Evolutionary conservation across 1,284 basidiomycete species (phyloP).

Genomic region (Fistulinella cinereoalba): DNA sequence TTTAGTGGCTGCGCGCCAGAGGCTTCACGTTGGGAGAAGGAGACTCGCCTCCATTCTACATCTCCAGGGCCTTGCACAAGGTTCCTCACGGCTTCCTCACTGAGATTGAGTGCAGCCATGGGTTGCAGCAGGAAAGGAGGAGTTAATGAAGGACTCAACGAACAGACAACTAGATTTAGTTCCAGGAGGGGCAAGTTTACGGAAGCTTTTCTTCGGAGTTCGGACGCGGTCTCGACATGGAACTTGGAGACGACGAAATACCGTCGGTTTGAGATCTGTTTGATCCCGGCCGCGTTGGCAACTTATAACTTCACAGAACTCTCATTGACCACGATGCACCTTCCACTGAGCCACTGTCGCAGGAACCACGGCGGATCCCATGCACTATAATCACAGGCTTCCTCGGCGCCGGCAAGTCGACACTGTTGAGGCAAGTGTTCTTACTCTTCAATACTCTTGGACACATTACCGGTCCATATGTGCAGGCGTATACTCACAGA

Average conservation of each 20-base stretch:
- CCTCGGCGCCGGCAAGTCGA: slow-evolving; percentile 89
- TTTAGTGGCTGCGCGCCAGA: no score
- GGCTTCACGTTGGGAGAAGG: no score
- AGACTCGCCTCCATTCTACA: slow-evolving; percentile 69
- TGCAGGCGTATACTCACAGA: slow-evolving; percentile 85
- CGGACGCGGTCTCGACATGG: slow-evolving; percentile 27
- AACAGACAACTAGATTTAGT: background rate
- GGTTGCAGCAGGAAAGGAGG: slow-evolving; percentile 1
- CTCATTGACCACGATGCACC: slow-evolving; percentile 43
- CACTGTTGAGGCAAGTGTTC: slow-evolving; percentile 64
- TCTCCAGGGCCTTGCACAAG: slow-evolving; percentile 74
- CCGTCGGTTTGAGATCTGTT: slow-evolving; percentile 40
- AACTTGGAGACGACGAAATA: slow-evolving; percentile 45
- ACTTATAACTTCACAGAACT: slow-evolving; percentile 22
- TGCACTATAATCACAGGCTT: slow-evolving; percentile 91
- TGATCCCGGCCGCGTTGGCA: background rate
- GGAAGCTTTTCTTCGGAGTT: slow-evolving; percentile 28
- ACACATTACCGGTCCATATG: background rate
- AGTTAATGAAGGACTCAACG: background rate
- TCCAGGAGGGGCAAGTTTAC: slow-evolving; percentile 10
- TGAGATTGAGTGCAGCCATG: slow-evolving; percentile 30
- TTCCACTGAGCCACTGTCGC: background rate
- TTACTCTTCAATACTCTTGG: background rate
- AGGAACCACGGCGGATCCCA: slow-evolving; percentile 53
- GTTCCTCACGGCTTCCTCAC: slow-evolving; percentile 55